Conservation (phyloP, 495 filamentous ascomycete species). For the Apodospora peruviana region DNA sequence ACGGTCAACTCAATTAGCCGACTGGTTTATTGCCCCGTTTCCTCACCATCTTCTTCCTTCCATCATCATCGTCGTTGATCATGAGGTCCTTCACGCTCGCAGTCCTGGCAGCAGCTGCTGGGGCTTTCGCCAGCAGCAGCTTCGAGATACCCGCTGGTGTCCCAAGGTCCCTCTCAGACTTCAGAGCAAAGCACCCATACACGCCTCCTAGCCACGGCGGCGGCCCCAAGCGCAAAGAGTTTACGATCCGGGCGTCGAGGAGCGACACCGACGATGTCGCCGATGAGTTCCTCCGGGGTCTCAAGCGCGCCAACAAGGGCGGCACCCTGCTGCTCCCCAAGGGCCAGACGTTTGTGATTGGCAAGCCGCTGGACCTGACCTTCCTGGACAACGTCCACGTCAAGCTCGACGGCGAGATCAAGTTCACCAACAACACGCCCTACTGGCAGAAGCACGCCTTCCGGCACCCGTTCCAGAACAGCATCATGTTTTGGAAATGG, state of each 20-base stretch:
- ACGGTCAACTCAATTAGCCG: no score
- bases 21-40: no score
- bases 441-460: slow-evolving; percentile 57
- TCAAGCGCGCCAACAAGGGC: slow-evolving; percentile 49
- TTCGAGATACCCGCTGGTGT: slow-evolving; percentile 19
- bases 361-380: slow-evolving; percentile 50
- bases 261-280: slow-evolving; percentile 51
- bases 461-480: slow-evolving; percentile 53
- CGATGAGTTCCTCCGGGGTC: slow-evolving; percentile 45
- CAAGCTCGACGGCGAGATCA: slow-evolving; percentile 51
- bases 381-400: slow-evolving; percentile 53
- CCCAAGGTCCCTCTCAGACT: slow-evolving; percentile 24
- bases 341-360: slow-evolving; percentile 49
- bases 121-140: slow-evolving; percentile 4
- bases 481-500: slow-evolving; percentile 57
- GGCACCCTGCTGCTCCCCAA: slow-evolving; percentile 46
- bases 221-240: slow-evolving; percentile 28
- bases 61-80: no score
- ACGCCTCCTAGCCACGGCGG: background rate
- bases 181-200: slow-evolving; percentile 25
- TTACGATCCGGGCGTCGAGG: slow-evolving; percentile 45
- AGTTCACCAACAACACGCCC: slow-evolving; percentile 53
- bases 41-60: no score
- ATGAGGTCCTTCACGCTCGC: slow-evolving; percentile 14
- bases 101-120: slow-evolving; percentile 9